Evolutionary conservation across 176 grass and related monocot species (phyloP).

Genomic region (Musa itinerans): DNA sequence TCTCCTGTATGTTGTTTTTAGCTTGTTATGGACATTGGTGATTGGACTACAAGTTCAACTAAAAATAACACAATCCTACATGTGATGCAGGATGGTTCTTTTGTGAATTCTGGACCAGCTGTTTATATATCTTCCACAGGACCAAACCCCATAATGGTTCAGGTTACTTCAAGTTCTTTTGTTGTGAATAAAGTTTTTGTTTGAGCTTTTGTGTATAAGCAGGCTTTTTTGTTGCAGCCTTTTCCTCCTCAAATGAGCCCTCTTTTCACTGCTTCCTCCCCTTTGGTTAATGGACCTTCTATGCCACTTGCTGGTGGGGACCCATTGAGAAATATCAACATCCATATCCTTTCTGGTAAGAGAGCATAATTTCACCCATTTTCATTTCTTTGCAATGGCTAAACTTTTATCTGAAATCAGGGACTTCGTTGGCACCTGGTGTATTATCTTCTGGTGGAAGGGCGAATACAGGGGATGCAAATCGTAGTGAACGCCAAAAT

Average conservation of each 20-base stretch:
- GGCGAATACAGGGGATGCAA: slow-evolving; percentile 17
- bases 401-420: slow-evolving; percentile 26
- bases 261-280: slow-evolving; percentile 44
- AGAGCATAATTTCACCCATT: neutral
- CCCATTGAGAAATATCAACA: slow-evolving; percentile 38
- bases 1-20: slow-evolving; percentile 63
- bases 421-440: slow-evolving; percentile 27
- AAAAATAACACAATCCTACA: slow-evolving; percentile 1
- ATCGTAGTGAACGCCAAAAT: slow-evolving; percentile 22
- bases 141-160: slow-evolving; percentile 99
- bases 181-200: neutral
- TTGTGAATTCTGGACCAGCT: slow-evolving; percentile 78
- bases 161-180: slow-evolving; percentile 31
- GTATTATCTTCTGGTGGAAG: slow-evolving; percentile 30
- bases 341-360: slow-evolving; percentile 31
- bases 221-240: slow-evolving; percentile 40
- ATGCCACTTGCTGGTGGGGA: slow-evolving; percentile 48
- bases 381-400: neutral
- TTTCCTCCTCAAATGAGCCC: slow-evolving; percentile 52
- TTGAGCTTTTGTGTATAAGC: slow-evolving; percentile 10
- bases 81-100: slow-evolving; percentile 52
- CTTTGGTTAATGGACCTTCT: slow-evolving; percentile 48
- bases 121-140: slow-evolving; percentile 78
- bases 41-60: neutral
- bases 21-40: neutral